Conservation (phyloP, 2,329 filamentous ascomycete genomes). For the Botrytis deweyae region DNA sequence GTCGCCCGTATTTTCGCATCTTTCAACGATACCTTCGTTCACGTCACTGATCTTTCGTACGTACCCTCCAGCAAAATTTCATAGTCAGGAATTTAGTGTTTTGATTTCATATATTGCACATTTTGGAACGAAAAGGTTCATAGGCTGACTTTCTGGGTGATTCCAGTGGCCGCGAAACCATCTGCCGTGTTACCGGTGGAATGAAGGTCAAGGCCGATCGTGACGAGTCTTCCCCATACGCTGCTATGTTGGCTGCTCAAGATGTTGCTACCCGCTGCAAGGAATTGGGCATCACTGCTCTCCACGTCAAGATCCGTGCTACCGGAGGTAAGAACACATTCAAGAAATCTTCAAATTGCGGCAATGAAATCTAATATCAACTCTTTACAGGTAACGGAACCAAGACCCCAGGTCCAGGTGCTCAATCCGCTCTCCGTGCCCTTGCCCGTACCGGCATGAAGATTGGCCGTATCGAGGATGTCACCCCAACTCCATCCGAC, state of each 20-base stretch:
- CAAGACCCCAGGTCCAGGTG: slow-evolving; percentile 99
- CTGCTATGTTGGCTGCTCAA: slow-evolving; percentile 99
- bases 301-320: slow-evolving; percentile 99
- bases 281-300: slow-evolving; percentile 84
- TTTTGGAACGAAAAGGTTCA: slow-evolving; percentile 40
- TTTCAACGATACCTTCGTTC: slow-evolving; percentile 74
- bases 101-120: slow-evolving; percentile 14
- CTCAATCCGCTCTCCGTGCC: slow-evolving; percentile 97
- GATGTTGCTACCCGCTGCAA: slow-evolving; percentile 91
- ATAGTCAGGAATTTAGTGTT: slow-evolving; percentile 25
- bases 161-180: slow-evolving; percentile 98
- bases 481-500: slow-evolving; percentile 98
- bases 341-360: background rate
- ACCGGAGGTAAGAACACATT: slow-evolving; percentile 71
- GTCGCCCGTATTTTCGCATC: slow-evolving; percentile 79
- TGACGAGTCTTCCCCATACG: slow-evolving; percentile 99
- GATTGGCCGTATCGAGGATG: slow-evolving; percentile 99
- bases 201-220: slow-evolving; percentile 99
- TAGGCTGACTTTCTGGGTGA: slow-evolving; percentile 66
- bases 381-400: slow-evolving; percentile 78
- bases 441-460: slow-evolving; percentile 99
- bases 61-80: slow-evolving; percentile 42
- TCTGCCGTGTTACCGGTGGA: slow-evolving; percentile 98
- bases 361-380: slow-evolving; percentile 18
- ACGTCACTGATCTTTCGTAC: slow-evolving; percentile 98